These are phyloP conservation scores for Zygnema cylindricum DNA, from an alignment of 139 green algal genomes.

Conservation along the genomic window DNA sequence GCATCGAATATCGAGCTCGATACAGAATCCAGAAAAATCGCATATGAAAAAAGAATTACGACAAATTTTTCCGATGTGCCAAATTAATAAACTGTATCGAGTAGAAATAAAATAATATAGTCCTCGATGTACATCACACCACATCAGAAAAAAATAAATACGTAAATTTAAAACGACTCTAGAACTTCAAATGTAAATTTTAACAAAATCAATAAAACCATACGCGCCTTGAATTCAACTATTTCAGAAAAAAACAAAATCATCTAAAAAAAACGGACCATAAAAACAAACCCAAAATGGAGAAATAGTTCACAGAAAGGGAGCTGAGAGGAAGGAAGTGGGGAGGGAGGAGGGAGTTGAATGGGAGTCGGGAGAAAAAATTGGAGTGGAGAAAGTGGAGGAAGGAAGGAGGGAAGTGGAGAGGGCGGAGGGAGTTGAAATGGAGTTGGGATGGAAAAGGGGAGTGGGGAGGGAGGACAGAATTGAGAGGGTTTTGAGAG, in stretches of 20 bases:
- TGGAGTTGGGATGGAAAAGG: conserved; percentile 25
- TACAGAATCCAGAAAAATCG: too few relatives aligned
- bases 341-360: neutral
- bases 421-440: conserved; percentile 21
- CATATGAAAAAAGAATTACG: too few relatives aligned
- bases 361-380: conserved; percentile 2
- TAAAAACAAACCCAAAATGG: neutral
- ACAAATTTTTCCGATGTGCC: too few relatives aligned
- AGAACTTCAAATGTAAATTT: neutral
- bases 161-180: too few relatives aligned
- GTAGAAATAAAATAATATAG: too few relatives aligned
- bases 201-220: too few relatives aligned
- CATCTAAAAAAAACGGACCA: neutral
- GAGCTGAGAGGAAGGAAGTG: neutral
- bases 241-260: too few relatives aligned
- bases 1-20: too few relatives aligned
- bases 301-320: neutral
- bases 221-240: too few relatives aligned
- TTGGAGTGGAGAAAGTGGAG: neutral
- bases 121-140: too few relatives aligned
- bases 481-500: neutral
- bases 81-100: too few relatives aligned
- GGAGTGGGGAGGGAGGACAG: conserved; percentile 19
- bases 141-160: too few relatives aligned
- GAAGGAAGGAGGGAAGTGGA: neutral